Evolutionary conservation across 805 yeast genomes (phyloP), one percentile per base, ranked within the genome.

Genomic region (Hanseniaspora taiwanica): DNA sequence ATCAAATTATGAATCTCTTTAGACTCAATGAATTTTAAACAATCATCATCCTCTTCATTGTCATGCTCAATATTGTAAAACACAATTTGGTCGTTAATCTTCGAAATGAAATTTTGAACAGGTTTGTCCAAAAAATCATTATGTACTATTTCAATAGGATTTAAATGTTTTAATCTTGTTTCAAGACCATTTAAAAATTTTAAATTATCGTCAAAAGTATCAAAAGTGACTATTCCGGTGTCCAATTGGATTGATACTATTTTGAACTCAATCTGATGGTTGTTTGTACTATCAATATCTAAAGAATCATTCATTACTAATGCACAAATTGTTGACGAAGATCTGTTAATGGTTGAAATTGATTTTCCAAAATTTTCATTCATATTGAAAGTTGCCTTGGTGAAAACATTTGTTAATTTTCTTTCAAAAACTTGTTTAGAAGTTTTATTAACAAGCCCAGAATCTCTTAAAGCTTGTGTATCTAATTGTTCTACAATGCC

Each of bases 401-500:
- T 84, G 54, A 78, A 84, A 0, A 84, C 76, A 7, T 76, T 72
- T 0, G 87, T 71, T 6, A 91, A 59, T 45, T 73, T 62, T 36
- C 97, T 63, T 39, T 71, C 71, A 58, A 89, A 83, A 2, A 86
- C 68, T 20, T 68, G 65, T 23, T 68, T 61, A 40, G 71, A 72
- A n/a, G n/a, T n/a, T 44, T 71, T 77, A 4, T 71, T 57, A 19
- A 35, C 46, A 2, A 72, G 59, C 23, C 57, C 58, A 13, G 60
- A 62, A 5, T 71, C 67, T 51, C 83, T 83, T 12, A 83, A 65
- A 0, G 85, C 84, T 2, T 85, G 78, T 0, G 89, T 74, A 53
- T 89, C 96, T 4, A 73, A 63, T 53, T 91, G 97, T 51, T 80
- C 79, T 0, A 87, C 91, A 2, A 91, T 74, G 0, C 93, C 97